Percentiles rank a stretch among this genome's conserved stretches.
These are phyloP conservation scores for Solanum virginianum DNA, from an alignment of 257 asterid species.

Conservation along the genomic window DNA sequence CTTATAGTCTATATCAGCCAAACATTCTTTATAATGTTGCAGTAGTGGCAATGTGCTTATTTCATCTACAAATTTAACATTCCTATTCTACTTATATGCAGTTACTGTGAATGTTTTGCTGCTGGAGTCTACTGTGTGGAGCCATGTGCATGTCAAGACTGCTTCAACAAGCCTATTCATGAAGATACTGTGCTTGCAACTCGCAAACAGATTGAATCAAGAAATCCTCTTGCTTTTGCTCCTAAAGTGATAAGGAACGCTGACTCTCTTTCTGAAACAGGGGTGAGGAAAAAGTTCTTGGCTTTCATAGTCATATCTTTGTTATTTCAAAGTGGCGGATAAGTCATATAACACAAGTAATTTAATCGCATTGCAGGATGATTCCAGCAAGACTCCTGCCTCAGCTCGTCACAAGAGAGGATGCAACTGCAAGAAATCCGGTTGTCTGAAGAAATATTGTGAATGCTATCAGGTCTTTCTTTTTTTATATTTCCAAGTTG, in stretches of 20 bases:
- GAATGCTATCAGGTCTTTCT: conserved; percentile 93
- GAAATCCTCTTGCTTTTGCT: conserved; percentile 98
- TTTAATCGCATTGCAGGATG: conserved; percentile 32
- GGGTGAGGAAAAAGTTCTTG: conserved; percentile 25
- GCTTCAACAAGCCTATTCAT: conserved; percentile 93
- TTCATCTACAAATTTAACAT: background rate
- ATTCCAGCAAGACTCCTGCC: conserved; percentile 85
- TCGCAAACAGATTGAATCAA: conserved; percentile 88
- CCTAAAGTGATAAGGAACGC: conserved; percentile 74
- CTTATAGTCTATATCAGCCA: background rate
- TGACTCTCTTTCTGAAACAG: conserved; percentile 39
- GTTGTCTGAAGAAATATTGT: conserved; percentile 91
- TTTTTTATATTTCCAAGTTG: background rate
- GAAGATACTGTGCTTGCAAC: conserved; percentile 93
- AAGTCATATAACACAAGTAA: background rate
- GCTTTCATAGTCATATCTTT: background rate
- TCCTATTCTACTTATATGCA: conserved; percentile 18
- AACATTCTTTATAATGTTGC: background rate
- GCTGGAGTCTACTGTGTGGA: conserved; percentile 97
- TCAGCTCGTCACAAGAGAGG: conserved; percentile 98
- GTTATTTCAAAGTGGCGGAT: background rate
- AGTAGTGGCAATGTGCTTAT: background rate
- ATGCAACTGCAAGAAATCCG: conserved; percentile 97
- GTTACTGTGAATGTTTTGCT: conserved; percentile 98
- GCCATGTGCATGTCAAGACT: conserved; percentile 84